These are phyloP conservation scores for Candida chauliodis DNA, from an alignment of 805 yeast species.

Conservation along the genomic window DNA sequence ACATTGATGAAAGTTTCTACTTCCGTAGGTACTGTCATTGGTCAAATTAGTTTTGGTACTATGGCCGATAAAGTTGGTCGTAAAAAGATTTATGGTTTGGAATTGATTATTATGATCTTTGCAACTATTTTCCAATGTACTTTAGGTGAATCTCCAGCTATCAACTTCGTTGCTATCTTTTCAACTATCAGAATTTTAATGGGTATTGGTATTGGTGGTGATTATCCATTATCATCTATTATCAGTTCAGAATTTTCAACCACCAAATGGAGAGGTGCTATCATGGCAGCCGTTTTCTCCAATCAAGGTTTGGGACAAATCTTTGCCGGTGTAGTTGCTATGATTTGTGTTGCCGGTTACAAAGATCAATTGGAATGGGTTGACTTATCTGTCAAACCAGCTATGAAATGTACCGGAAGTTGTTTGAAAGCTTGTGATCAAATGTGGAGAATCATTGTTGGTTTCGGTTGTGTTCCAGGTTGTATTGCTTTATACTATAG, in stretches of 20 bases:
- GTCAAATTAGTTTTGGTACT: slow-evolving; percentile 82
- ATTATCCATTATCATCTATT: slow-evolving; percentile 90
- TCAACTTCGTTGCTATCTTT: slow-evolving; percentile 70
- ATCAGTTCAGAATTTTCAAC: slow-evolving; percentile 90
- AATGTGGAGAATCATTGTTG: slow-evolving; percentile 91
- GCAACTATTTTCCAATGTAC: slow-evolving; percentile 78
- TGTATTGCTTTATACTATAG: slow-evolving; percentile 80
- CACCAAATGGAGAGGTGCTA: slow-evolving; percentile 97
- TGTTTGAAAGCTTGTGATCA: slow-evolving; percentile 83
- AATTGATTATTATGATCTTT: slow-evolving; percentile 76
- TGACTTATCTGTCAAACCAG: slow-evolving; percentile 40
- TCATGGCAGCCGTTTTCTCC: slow-evolving; percentile 94
- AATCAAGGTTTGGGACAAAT: slow-evolving; percentile 98
- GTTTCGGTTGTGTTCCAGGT: slow-evolving; percentile 91
- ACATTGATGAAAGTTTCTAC: slow-evolving; percentile 85
- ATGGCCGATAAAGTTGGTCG: slow-evolving; percentile 81
- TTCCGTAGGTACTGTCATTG: slow-evolving; percentile 90
- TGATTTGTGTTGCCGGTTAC: slow-evolving; percentile 74
- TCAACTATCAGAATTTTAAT: slow-evolving; percentile 76
- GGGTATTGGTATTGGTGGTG: slow-evolving; percentile 99
- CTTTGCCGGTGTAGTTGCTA: slow-evolving; percentile 78
- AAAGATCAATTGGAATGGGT: slow-evolving; percentile 45
- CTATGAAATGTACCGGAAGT: slow-evolving; percentile 57
- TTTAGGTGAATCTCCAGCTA: slow-evolving; percentile 67
- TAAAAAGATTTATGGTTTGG: slow-evolving; percentile 83